Base-by-base conservation (phyloP, 2,329 filamentous ascomycete genomes). In the Epichloe typhina region DNA sequence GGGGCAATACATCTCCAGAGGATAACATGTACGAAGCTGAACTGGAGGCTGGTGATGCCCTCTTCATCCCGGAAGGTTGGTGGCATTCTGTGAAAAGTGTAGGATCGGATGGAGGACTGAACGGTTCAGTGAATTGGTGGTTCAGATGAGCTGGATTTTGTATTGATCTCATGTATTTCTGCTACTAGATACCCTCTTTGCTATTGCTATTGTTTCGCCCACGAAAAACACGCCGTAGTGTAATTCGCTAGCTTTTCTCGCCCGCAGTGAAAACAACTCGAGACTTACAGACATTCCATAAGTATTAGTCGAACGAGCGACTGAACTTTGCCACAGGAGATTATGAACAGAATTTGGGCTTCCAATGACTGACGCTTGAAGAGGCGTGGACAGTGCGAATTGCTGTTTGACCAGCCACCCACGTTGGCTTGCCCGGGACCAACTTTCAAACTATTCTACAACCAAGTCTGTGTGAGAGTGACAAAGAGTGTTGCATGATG, bases 31-130 rank as follows among this genome's bases (percentile, higher is more conserved):
- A 65, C 3, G 77, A 88, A 60, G 78, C 75, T 1, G 62, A 68
- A 4, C 62, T 97, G 13, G 65, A 69, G 0, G 71, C 77, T 4
- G 86, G 69, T 2, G 67, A 70, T 53, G 62, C 66, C 0, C 45
- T 71, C 23, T 71, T 69, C 52, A 69, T 71, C 37, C 69, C 68
- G 8, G 60, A 72, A 50, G 68, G 70, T 1, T 72, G 69, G 68
- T 72, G 70, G 69, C 63, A 72, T 56, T 72, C 70, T n/a, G 64
- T 72, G 15, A 70, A 66, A 52, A 72, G 70, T 51, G 58, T 55
- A 6, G 57, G 59, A 7, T 54, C 56, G 9, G 59, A 58, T 5
- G 70, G 70, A 5, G 49, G 57, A 8, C 56, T 72, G 3, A 72
- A 72, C 53, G 66, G 59, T 13, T 72, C 70, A 17, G 70, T 65